phyloP scores from a whole-genome alignment of 352 stramenopile genomes.

The Phytophthora kernoviae region DNA sequence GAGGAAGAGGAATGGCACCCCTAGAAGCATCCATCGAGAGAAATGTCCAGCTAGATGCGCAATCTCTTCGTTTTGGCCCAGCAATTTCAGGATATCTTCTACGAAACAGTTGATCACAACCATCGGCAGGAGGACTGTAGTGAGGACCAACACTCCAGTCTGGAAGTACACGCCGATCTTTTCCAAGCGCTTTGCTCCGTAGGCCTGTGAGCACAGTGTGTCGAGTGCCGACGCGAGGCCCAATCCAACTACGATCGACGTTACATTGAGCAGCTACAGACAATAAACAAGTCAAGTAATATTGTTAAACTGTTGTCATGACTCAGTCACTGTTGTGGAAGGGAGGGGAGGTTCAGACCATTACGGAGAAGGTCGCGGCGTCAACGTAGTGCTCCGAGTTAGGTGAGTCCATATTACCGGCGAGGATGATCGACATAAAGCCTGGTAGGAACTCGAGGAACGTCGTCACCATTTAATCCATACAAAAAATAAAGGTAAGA shows the following conservation, averaged over 20 bases:
- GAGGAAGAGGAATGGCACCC: constrained; percentile 64
- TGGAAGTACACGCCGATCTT: constrained; percentile 83
- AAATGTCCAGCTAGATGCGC: constrained; percentile 54
- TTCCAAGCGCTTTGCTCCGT: constrained; percentile 46
- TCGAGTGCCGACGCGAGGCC: constrained; percentile 70
- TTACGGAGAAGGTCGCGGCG: constrained; percentile 47
- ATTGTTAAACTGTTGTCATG: too few relatives aligned
- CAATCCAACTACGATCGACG: constrained; percentile 51
- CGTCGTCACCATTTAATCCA: constrained; percentile 32
- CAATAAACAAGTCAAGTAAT: too few relatives aligned
- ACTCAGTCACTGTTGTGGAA: neutral
- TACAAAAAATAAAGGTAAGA: constrained; percentile 14
- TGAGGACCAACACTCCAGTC: constrained; percentile 56
- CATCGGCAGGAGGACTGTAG: constrained; percentile 36
- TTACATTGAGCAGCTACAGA: constrained; percentile 13
- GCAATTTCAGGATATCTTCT: constrained; percentile 34
- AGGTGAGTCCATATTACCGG: constrained; percentile 62
- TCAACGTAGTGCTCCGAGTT: constrained; percentile 55
- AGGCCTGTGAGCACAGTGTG: constrained; percentile 70
- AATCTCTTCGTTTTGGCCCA: constrained; percentile 52
- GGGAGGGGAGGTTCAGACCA: constrained; percentile 22
- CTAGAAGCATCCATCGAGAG: constrained; percentile 52
- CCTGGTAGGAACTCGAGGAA: constrained; percentile 45
- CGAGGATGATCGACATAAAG: constrained; percentile 52
- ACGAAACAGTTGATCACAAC: constrained; percentile 54